Evolutionary conservation across 495 filamentous ascomycete species (phyloP), one percentile per base, ranked within the genome.

Genomic region (Daldinia bambusicola): DNA sequence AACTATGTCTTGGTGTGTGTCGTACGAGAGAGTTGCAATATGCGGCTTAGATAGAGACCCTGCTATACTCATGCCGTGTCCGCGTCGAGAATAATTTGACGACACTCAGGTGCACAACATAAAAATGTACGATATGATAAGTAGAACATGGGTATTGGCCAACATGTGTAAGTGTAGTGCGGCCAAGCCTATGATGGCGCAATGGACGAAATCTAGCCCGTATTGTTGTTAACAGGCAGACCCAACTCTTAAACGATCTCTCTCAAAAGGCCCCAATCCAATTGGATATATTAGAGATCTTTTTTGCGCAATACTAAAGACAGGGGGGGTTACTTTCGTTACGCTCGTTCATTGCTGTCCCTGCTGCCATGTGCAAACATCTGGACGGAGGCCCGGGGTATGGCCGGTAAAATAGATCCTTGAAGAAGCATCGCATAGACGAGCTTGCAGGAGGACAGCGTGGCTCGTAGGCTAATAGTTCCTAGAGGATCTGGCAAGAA

Each of bases 321-420:
- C 63, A 51, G 10, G 53, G 63, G 48, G 8, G 12, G 20, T 22
- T 37, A 34, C 32, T 38, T 55, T 45, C 40, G 55, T 58, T 20
- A 18, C 31, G 34, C 32, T 63, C 64, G 63, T 67, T 60, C 60
- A 61, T 58, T 8, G 26, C 59, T 45, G 58, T 59, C 71, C 71
- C 65, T 70, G 66, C 55, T 53, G 71, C 71, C 71, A 74, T 74
- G 71, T 74, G 71, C 66, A 57, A 69, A 57, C 61, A 62, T 74
- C 48, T 66, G 51, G 61, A 50, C 60, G 62, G 55, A 63, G 51
- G 56, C 48, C 66, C 32, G n/a, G 70, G 66, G 66, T 26, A 53
- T 63, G 18, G 43, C 66, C 66, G 71, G 71, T 62, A 74, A 74
- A 74, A 70, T 66, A 59, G 53, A 70, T 59, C 58, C 61, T 65